phyloP scores from a whole-genome alignment of 2,329 filamentous ascomycete species.

The Fusarium sterilihyphosum region DNA sequence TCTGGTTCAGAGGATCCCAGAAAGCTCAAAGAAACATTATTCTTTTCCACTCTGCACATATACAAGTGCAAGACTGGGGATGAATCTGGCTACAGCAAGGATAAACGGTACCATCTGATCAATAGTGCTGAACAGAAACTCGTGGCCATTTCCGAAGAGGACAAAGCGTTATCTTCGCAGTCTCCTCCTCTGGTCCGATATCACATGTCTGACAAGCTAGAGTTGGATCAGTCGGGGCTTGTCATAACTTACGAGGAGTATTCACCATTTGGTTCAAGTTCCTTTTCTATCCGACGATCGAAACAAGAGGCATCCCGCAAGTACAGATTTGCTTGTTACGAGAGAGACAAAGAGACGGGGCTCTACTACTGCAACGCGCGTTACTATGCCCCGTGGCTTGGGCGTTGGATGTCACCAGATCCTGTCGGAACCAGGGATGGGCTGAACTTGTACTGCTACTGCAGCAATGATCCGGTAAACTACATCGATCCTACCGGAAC shows the following conservation, averaged over 20 bases:
- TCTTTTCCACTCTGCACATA: accelerated
- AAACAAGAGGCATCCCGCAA: background rate
- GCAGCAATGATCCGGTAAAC: background rate
- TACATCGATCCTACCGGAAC: background rate
- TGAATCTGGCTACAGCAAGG: background rate
- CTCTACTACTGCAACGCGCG: background rate
- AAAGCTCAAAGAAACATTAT: background rate
- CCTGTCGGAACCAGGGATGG: background rate
- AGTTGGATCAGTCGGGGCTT: background rate
- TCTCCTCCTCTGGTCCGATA: accelerated
- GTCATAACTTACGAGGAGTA: background rate
- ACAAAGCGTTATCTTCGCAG: accelerated
- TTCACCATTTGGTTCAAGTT: background rate
- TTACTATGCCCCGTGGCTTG: background rate
- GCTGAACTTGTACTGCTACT: background rate
- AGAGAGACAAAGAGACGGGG: background rate
- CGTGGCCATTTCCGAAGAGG: background rate
- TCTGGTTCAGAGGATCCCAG: accelerated
- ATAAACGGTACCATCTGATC: background rate
- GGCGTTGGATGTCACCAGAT: background rate
- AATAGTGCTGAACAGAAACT: background rate
- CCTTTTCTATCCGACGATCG: background rate
- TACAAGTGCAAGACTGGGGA: background rate
- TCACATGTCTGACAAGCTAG: background rate
- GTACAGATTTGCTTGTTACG: background rate